These are phyloP conservation scores for Mollisiaceae sp. DNA, from an alignment of 2,329 filamentous ascomycete species.

Conservation along the genomic window DNA sequence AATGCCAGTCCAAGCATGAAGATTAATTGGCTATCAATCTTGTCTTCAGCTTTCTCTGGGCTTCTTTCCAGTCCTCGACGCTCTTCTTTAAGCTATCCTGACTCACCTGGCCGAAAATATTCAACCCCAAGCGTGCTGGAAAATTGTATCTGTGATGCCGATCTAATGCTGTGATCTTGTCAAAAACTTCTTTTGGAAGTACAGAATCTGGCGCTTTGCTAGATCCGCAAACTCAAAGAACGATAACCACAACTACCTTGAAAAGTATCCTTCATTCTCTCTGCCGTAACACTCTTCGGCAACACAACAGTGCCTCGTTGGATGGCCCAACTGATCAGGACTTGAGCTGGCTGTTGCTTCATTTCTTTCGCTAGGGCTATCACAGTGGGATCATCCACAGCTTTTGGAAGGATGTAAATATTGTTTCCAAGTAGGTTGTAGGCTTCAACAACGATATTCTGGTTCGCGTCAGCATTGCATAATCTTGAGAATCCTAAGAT, in stretches of 20 bases:
- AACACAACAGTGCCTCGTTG: conserved; percentile 59
- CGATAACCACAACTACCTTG: conserved; percentile 36
- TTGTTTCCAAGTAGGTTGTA: conserved; percentile 70
- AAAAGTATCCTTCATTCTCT: conserved; percentile 54
- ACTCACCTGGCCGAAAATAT: conserved; percentile 51
- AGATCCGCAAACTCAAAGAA: neutral
- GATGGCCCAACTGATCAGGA: conserved; percentile 60
- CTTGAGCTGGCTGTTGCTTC: conserved; percentile 56
- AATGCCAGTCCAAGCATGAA: neutral
- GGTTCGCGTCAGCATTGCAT: conserved; percentile 40
- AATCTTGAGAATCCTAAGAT: neutral
- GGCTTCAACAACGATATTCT: conserved; percentile 65
- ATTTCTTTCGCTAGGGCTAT: conserved; percentile 58
- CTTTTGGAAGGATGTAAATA: conserved; percentile 48
- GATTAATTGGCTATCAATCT: neutral
- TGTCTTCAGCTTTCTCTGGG: conserved; percentile 39
- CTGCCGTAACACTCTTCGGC: conserved; percentile 59
- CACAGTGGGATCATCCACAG: conserved; percentile 55
- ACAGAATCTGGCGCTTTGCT: conserved; percentile 43
- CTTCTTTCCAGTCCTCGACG: conserved; percentile 44
- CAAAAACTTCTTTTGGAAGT: conserved; percentile 45
- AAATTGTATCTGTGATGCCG: conserved; percentile 50
- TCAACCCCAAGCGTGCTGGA: conserved; percentile 48
- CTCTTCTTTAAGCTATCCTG: conserved; percentile 46
- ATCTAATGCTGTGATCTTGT: conserved; percentile 47